Conservation (phyloP, 140 eudicot genomes). For the Oenanthe javanica region DNA sequence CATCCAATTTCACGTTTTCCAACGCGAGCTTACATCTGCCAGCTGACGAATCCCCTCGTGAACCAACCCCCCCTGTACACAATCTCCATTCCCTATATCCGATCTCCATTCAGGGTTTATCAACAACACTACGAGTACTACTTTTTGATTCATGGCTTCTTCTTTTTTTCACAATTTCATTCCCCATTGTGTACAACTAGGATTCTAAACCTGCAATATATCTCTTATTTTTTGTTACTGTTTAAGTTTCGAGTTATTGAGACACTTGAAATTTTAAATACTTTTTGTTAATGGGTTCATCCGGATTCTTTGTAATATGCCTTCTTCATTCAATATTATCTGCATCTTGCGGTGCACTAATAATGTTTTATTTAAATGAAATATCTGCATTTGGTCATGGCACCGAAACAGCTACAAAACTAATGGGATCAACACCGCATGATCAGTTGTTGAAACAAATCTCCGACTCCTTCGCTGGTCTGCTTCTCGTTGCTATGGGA, state of each 20-base stretch:
- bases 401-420: constrained; percentile 45
- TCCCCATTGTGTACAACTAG: too few species aligned
- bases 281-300: constrained; percentile 37
- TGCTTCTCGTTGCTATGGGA: constrained; percentile 63
- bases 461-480: constrained; percentile 63
- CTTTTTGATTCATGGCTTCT: too few species aligned
- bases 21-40: constrained; percentile 19
- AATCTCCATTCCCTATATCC: constrained; percentile 26
- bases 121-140: too few species aligned
- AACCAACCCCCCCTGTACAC: constrained; percentile 18
- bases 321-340: constrained; percentile 51
- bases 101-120: constrained; percentile 7
- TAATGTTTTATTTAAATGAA: constrained; percentile 60
- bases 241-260: too few species aligned
- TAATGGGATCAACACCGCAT: constrained; percentile 71
- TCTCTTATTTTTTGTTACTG: too few species aligned
- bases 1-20: constrained; percentile 9
- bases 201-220: too few species aligned
- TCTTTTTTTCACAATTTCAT: too few species aligned
- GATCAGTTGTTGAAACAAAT: constrained; percentile 57
- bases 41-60: constrained; percentile 26
- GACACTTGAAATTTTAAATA: too few species aligned
- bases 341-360: constrained; percentile 46
- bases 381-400: constrained; percentile 68
- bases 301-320: constrained; percentile 55